Evolutionary conservation across 371 early-diverging fungal genomes (phyloP).

Genomic region (Lichtheimia ornata): DNA sequence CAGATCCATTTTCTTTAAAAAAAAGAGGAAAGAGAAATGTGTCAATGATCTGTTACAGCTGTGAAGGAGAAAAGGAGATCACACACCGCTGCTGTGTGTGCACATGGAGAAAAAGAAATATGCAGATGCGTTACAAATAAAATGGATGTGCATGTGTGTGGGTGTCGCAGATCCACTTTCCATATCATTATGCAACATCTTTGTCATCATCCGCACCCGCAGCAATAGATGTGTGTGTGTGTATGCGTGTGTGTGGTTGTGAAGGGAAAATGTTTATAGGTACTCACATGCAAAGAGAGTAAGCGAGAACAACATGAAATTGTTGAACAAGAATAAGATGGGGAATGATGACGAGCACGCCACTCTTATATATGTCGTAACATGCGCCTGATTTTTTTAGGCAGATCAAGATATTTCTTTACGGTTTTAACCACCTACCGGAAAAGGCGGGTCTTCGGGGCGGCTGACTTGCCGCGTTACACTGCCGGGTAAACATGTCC

Average conservation of each 20-base stretch:
- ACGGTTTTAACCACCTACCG: constrained; percentile 14
- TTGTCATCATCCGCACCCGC: background rate
- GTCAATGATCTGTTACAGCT: background rate
- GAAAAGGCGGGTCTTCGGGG: constrained; percentile 15
- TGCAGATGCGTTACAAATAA: constrained; percentile 1
- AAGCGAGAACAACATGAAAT: constrained; percentile 6
- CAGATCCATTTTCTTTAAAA: constrained; percentile 15
- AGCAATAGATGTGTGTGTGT: background rate
- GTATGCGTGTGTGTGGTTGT: background rate
- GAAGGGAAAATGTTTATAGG: background rate
- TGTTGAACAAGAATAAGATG: constrained; percentile 9
- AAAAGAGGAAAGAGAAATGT: background rate
- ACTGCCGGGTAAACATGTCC: constrained; percentile 23
- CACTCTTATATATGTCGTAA: constrained; percentile 14
- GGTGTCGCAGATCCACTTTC: background rate
- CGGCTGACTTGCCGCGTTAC: constrained; percentile 19
- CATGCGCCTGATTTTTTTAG: constrained; percentile 14
- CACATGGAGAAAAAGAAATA: background rate
- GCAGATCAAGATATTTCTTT: constrained; percentile 16
- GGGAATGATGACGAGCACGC: constrained; percentile 6
- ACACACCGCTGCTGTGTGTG: background rate
- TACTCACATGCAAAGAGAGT: constrained; percentile 4
- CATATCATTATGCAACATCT: background rate
- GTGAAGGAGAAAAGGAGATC: constrained; percentile 2
- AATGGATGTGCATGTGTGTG: no score